Conservation (phyloP, 805 yeast genomes). For the Saccharomycopsis sp. region DNA sequence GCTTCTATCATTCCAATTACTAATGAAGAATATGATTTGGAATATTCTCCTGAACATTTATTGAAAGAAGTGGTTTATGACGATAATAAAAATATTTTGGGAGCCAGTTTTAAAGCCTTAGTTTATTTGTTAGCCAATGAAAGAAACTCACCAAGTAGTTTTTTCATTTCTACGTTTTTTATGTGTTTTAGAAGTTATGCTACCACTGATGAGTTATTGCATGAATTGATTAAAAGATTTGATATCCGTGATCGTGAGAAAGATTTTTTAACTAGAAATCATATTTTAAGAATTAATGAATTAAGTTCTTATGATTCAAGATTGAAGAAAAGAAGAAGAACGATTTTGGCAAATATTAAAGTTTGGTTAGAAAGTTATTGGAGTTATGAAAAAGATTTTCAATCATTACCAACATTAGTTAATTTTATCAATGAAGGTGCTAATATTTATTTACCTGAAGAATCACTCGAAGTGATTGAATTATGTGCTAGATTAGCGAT, state of each 20-base stretch:
- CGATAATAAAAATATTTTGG: slow-evolving; percentile 42
- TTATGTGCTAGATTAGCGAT: slow-evolving; percentile 51
- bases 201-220: slow-evolving; percentile 53
- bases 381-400: slow-evolving; percentile 54
- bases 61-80: slow-evolving; percentile 23
- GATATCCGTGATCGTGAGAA: slow-evolving; percentile 33
- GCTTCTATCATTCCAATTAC: slow-evolving; percentile 10
- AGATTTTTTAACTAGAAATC: slow-evolving; percentile 11
- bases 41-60: slow-evolving; percentile 9
- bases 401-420: slow-evolving; percentile 54
- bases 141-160: slow-evolving; percentile 47
- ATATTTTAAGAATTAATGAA: slow-evolving; percentile 9
- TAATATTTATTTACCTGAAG: slow-evolving; percentile 51
- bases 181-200: slow-evolving; percentile 68
- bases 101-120: slow-evolving; percentile 63
- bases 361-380: slow-evolving; percentile 89
- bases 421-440: slow-evolving; percentile 74
- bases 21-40: slow-evolving; percentile 16
- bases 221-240: slow-evolving; percentile 56
- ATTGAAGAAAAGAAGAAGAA: slow-evolving; percentile 50
- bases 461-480: slow-evolving; percentile 50
- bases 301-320: slow-evolving; percentile 26
- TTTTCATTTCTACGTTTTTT: slow-evolving; percentile 65
- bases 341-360: slow-evolving; percentile 60
- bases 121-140: slow-evolving; percentile 62